Conservation (phyloP, 2,329 filamentous ascomycete genomes). For the Trichoderma cornu-damae region DNA sequence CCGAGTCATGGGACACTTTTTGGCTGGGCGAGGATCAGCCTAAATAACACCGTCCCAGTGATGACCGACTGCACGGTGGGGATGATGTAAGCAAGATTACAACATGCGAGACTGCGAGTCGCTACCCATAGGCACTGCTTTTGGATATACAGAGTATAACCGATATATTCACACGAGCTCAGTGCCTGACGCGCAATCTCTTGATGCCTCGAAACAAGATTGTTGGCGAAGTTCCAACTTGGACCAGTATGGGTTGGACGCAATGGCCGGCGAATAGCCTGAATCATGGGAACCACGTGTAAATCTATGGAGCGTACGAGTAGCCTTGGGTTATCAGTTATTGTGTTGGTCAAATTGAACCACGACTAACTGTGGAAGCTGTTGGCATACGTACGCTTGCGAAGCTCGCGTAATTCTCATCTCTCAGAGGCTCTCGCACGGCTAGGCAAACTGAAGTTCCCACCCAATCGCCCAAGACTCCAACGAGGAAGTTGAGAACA, state of each 20-base stretch:
- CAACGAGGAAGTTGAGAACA: too few relatives aligned
- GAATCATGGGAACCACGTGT: not conserved
- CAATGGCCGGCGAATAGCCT: not conserved
- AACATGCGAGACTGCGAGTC: too few relatives aligned
- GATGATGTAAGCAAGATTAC: not conserved
- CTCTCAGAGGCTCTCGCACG: too few relatives aligned
- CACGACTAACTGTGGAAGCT: too few relatives aligned
- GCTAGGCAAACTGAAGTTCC: too few relatives aligned
- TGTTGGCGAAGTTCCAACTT: not conserved
- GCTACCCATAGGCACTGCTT: too few relatives aligned
- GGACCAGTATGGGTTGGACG: not conserved
- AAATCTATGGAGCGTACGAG: not conserved
- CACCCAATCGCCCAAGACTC: too few relatives aligned
- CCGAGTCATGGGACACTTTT: constrained; percentile 8
- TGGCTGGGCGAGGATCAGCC: too few relatives aligned
- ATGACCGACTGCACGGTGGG: not conserved
- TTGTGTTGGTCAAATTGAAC: not conserved
- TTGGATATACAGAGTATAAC: too few relatives aligned
- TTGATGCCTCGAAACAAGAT: not conserved
- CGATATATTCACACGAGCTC: not conserved
- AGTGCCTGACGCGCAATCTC: not conserved
- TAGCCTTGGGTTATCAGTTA: not conserved
- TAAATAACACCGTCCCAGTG: not conserved
- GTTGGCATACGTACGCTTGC: too few relatives aligned
- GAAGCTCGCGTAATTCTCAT: too few relatives aligned